Evolutionary conservation across 83 land plant species (phyloP), one percentile per base, ranked within the genome.

Genomic region (Thuja plicata): DNA sequence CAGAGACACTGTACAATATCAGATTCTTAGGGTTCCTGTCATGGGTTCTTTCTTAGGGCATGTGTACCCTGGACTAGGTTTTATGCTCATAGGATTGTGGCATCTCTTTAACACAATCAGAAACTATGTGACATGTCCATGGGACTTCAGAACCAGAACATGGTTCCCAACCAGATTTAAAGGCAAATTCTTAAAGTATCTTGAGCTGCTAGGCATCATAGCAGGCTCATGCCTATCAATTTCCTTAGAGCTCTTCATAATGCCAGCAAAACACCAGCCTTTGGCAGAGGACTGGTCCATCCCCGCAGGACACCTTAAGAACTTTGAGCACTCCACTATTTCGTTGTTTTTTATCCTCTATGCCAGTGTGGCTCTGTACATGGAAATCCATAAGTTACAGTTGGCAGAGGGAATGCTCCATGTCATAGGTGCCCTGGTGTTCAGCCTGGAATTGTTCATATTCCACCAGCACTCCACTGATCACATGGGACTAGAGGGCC

Each of bases 391-490:
- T 17, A 16, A 37, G 55, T 48, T 92, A 8, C 78, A 74, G 0
- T 76, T 88, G 0, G 88, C 91, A 30, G 78, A 60, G 45, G 96
- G 90, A 24, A 17, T 91, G 48, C 83, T 93, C 35, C 95, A 94
- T 32, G 80, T 94, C 40, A 82, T 95, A 12, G 99, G 89, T 1
- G 92, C 93, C 1, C 2, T 92, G 13, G 96, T 97, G 34, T 96
- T 98, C 84, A 89, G 90, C 0, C 97, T 95, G 91, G 93, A 97
- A 90, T 91, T 96, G 8, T 92, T 98, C 45, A 82, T 98, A 7
- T 97, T 98, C 89, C 99, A 95, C 88, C 93, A 96, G 84, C 99
- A 98, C 89, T 97, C 99, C 3, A 91, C 97, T 6, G 99, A 98
- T 87, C 99, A 98, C 89, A 93, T 91, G 96, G 99, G 99, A 32